Evolutionary conservation across 768 basidiomycete species (phyloP).

Genomic region (Mycena metata): DNA sequence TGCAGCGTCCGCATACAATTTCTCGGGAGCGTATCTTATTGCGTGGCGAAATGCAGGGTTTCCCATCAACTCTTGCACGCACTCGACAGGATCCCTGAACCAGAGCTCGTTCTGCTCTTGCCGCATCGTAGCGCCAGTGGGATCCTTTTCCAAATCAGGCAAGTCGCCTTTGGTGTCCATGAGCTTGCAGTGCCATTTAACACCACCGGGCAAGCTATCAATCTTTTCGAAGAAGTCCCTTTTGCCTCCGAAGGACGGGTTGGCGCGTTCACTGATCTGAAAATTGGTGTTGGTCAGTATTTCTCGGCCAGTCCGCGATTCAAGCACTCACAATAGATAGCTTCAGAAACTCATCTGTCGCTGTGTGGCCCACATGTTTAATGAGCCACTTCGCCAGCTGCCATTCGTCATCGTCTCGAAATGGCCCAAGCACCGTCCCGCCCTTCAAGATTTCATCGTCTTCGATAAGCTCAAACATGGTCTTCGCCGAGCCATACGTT

Average conservation of each 20-base stretch:
- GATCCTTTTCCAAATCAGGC: constrained; percentile 17
- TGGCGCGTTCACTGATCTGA: too few relatives aligned
- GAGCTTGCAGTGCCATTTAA: constrained; percentile 41
- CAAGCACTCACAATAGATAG: constrained; percentile 22
- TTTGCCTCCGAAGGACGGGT: background rate
- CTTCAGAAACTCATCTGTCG: constrained; percentile 38
- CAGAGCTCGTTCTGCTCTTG: constrained; percentile 43
- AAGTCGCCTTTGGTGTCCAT: constrained; percentile 38
- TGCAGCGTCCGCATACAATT: constrained; percentile 22
- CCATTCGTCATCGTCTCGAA: constrained; percentile 44
- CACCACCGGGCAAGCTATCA: constrained; percentile 38
- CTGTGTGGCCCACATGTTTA: constrained; percentile 37
- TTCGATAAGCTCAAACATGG: constrained; percentile 6
- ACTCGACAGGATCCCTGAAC: constrained; percentile 43
- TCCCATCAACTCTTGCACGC: constrained; percentile 10
- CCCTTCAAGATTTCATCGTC: constrained; percentile 22
- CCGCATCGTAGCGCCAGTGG: constrained; percentile 15
- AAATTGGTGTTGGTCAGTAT: too few relatives aligned
- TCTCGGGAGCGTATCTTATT: constrained; percentile 43
- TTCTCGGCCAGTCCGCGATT: background rate
- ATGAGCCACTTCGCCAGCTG: constrained; percentile 46
- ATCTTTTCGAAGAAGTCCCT: constrained; percentile 40
- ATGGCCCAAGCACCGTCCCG: constrained; percentile 36
- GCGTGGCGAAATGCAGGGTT: constrained; percentile 44
- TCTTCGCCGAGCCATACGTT: constrained; percentile 10